Conservation (phyloP, 2,329 filamentous ascomycete species). For the Seiridium cupressi region DNA sequence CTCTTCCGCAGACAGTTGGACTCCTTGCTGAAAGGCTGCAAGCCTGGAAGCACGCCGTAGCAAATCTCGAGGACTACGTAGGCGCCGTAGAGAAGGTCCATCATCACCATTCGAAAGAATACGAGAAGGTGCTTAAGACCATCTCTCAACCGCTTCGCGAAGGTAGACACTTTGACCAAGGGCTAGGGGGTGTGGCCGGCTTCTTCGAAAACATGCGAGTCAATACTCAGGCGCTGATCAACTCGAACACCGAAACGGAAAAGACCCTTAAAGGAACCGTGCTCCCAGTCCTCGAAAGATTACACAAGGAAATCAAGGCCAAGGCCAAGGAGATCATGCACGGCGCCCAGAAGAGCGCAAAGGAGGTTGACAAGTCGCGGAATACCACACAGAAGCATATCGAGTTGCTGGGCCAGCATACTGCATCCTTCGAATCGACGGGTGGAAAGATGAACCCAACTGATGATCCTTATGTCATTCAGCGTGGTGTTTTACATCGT, state of each 20-base stretch:
- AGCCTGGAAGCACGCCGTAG: conserved; percentile 94
- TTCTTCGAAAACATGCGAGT: conserved; percentile 92
- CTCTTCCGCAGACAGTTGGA: conserved; percentile 59
- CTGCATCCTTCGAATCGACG: conserved; percentile 74
- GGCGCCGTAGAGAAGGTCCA: conserved; percentile 82
- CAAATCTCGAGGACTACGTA: conserved; percentile 89
- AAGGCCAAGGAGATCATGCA: conserved; percentile 86
- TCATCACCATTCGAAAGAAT: conserved; percentile 84
- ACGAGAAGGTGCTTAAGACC: conserved; percentile 92
- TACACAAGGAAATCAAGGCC: conserved; percentile 95
- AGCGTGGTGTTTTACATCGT: conserved; percentile 77
- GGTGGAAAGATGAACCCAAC: conserved; percentile 67
- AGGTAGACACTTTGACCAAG: conserved; percentile 90
- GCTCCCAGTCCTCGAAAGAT: conserved; percentile 81
- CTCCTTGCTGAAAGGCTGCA: conserved; percentile 84
- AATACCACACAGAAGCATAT: conserved; percentile 91
- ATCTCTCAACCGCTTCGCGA: conserved; percentile 84
- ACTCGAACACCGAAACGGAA: conserved; percentile 86
- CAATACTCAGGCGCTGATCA: conserved; percentile 86
- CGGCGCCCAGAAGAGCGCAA: conserved; percentile 80
- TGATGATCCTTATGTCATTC: conserved; percentile 87
- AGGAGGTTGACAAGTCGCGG: conserved; percentile 88
- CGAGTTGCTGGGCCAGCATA: conserved; percentile 84
- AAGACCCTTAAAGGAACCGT: conserved; percentile 85
- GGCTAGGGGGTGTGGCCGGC: conserved; percentile 79